These are phyloP conservation scores for Rhizodiscina lignyota DNA, from an alignment of 495 filamentous ascomycete genomes.

Conservation along the genomic window DNA sequence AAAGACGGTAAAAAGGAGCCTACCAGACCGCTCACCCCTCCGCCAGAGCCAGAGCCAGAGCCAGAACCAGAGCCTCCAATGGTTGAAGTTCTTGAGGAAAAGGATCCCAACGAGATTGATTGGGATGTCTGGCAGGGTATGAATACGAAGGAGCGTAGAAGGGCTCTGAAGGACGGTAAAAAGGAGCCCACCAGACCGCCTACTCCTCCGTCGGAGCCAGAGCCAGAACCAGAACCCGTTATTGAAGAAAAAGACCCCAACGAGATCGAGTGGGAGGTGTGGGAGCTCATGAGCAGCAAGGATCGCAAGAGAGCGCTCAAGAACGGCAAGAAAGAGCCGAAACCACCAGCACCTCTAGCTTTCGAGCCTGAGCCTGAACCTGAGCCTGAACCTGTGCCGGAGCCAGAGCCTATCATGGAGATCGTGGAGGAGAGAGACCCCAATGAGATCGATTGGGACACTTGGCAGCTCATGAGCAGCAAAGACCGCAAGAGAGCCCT, in stretches of 20 bases:
- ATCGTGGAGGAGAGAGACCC: too few species aligned
- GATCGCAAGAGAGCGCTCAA: slow-evolving; percentile 6
- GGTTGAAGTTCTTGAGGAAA: slow-evolving; percentile 3
- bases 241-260: too few species aligned
- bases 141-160: slow-evolving; percentile 9
- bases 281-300: slow-evolving; percentile 3
- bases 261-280: not conserved
- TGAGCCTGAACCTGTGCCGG: slow-evolving; percentile 13
- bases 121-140: not conserved
- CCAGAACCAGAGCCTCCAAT: slow-evolving; percentile 5
- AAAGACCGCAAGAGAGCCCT: slow-evolving; percentile 5
- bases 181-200: slow-evolving; percentile 1
- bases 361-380: slow-evolving; percentile 20
- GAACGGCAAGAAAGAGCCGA: not conserved
- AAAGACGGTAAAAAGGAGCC: not conserved
- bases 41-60: too few species aligned
- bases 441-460: not conserved
- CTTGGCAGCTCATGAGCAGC: slow-evolving; percentile 2
- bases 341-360: slow-evolving; percentile 6
- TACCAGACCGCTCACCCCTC: slow-evolving; percentile 3
- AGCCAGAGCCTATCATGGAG: slow-evolving; percentile 5
- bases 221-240: slow-evolving; percentile 4
- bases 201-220: too few species aligned
- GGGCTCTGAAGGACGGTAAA: not conserved
- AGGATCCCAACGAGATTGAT: too few species aligned